phyloP scores from a whole-genome alignment of 163 green algal species.

The Chlorella variabilis region DNA sequence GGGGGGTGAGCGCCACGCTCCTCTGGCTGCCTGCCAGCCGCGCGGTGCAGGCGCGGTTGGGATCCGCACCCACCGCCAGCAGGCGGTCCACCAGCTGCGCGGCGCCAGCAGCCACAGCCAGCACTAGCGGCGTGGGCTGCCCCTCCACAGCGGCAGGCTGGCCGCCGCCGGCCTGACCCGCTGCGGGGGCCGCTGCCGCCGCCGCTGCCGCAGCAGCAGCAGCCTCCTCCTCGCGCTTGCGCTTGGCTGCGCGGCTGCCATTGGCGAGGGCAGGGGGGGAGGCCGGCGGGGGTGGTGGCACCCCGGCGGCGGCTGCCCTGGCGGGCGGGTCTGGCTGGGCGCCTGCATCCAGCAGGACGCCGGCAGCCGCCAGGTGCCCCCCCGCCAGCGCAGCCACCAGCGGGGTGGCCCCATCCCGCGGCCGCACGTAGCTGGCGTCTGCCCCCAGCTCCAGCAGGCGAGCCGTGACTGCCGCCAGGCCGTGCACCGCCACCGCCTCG shows the following conservation, averaged over 20 bases:
- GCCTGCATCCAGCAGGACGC: constrained; percentile 8
- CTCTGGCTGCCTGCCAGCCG: neutral
- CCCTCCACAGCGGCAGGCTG: neutral
- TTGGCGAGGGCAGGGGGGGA: neutral
- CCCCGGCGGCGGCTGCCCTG: neutral
- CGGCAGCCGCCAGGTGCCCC: neutral
- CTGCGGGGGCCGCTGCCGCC: neutral
- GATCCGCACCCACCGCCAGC: neutral
- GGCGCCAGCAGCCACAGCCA: neutral
- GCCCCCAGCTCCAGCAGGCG: constrained; percentile 22
- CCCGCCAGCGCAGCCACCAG: constrained; percentile 9
- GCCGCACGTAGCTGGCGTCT: neutral
- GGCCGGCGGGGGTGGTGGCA: neutral
- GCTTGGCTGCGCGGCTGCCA: neutral
- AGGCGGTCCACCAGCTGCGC: neutral
- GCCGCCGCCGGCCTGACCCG: neutral
- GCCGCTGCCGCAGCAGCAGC: neutral
- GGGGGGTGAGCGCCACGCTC: constrained; percentile 10
- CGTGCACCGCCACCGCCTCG: neutral
- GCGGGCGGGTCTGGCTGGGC: constrained; percentile 4
- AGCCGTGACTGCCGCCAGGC: neutral
- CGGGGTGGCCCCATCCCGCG: neutral
- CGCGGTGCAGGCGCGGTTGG: neutral
- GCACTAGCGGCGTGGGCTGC: constrained; percentile 26
- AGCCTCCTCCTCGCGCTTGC: neutral